Evolutionary conservation across 768 basidiomycete species (phyloP).

Genomic region (Cyclocybe aegerita): DNA sequence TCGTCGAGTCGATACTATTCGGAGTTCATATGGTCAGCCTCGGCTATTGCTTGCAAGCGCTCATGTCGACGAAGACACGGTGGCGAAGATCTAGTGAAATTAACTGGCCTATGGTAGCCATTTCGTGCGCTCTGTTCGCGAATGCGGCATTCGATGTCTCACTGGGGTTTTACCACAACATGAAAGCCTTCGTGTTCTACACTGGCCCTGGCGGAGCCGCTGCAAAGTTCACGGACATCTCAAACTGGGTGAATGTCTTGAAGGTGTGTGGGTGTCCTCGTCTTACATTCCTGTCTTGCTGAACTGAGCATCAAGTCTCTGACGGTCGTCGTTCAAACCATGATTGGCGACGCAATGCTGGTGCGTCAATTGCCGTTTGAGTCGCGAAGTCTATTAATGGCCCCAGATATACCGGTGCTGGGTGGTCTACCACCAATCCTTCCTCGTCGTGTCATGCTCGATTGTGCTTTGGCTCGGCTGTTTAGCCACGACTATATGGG

Average conservation of each 20-base stretch:
- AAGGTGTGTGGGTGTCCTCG: conserved; percentile 4
- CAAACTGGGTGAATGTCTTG: conserved; percentile 14
- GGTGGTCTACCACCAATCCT: not conserved
- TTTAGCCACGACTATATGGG: not conserved
- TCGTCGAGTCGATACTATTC: conserved; percentile 8
- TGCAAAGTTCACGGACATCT: conserved; percentile 7
- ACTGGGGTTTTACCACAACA: conserved; percentile 2
- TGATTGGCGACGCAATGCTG: conserved; percentile 18
- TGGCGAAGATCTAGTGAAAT: conserved; percentile 4
- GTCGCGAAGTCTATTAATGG: not conserved
- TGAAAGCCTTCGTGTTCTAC: conserved; percentile 13
- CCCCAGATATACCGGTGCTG: conserved; percentile 7
- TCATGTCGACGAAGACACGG: conserved; percentile 2
- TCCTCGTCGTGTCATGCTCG: not conserved
- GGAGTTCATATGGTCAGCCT: conserved; percentile 16
- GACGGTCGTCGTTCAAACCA: conserved; percentile 11
- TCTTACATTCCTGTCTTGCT: not conserved
- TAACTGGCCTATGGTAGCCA: conserved; percentile 8
- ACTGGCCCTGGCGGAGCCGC: conserved; percentile 6
- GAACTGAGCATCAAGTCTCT: conserved; percentile 5
- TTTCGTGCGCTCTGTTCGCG: conserved; percentile 5
- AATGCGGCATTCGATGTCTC: conserved; percentile 8
- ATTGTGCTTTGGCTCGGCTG: conserved; percentile 10
- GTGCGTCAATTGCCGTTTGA: not conserved
- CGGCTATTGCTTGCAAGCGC: not conserved